phyloP scores from a whole-genome alignment of 441 rosid genomes.

The Omphalea diandra region DNA sequence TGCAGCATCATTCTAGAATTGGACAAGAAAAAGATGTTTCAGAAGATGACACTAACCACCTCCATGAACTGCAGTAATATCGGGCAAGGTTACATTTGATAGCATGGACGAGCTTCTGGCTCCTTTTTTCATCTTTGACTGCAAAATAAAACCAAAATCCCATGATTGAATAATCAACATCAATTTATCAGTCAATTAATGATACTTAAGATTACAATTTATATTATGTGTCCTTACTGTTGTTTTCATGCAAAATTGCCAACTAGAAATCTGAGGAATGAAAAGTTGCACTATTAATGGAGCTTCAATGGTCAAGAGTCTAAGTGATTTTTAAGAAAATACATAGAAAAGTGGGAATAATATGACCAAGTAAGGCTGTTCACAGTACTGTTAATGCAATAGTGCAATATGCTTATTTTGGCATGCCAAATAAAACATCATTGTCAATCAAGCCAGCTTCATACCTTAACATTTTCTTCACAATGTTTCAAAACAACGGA shows the following conservation, averaged over 20 bases:
- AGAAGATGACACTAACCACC: slow-evolving; percentile 37
- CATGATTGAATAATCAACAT: slow-evolving; percentile 11
- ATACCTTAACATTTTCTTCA: slow-evolving; percentile 91
- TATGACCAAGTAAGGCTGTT: too few relatives aligned
- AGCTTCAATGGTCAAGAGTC: too few relatives aligned
- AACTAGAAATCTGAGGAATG: not conserved
- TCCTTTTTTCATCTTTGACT: slow-evolving; percentile 82
- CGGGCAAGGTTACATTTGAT: slow-evolving; percentile 29
- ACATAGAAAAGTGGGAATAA: too few relatives aligned
- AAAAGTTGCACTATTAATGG: not conserved
- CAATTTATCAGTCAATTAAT: not conserved
- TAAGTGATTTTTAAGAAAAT: too few relatives aligned
- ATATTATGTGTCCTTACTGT: too few relatives aligned
- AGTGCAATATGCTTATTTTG: not conserved
- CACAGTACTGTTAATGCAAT: too few relatives aligned
- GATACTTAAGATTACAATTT: too few relatives aligned
- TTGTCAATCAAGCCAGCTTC: slow-evolving; percentile 16
- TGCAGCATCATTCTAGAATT: not conserved
- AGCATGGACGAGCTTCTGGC: slow-evolving; percentile 39
- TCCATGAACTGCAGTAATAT: slow-evolving; percentile 38
- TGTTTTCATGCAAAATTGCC: too few relatives aligned
- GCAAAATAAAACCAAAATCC: slow-evolving; percentile 29
- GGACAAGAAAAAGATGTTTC: not conserved
- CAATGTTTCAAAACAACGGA: slow-evolving; percentile 76
- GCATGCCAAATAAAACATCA: not conserved